phyloP scores from a whole-genome alignment of 2,329 filamentous ascomycete species.

The Tolypocladium ovalisporum region DNA sequence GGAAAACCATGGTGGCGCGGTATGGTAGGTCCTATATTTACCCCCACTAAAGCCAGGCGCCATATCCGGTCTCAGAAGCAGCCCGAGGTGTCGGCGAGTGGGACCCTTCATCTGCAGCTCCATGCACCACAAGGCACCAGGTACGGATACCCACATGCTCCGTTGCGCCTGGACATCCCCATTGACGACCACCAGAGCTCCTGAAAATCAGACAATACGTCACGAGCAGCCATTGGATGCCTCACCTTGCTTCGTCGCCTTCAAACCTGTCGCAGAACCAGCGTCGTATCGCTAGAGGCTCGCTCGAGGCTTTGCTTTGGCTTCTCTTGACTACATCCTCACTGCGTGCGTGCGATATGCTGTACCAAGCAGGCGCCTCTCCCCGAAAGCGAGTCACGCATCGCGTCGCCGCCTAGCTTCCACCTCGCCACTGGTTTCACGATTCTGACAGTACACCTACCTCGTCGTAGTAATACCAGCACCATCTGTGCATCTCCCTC shows the following conservation, averaged over 20 bases:
- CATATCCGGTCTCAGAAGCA: background rate
- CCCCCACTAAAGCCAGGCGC: background rate
- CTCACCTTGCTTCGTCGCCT: background rate
- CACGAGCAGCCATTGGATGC: background rate
- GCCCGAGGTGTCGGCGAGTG: background rate
- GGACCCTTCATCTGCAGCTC: background rate
- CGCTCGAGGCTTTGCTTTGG: background rate
- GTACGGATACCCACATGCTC: background rate
- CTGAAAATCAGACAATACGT: background rate
- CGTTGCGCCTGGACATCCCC: background rate
- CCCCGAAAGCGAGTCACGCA: background rate
- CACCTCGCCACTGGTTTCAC: background rate
- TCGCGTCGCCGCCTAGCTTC: background rate
- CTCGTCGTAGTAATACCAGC: background rate
- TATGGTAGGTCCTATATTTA: too few relatives aligned
- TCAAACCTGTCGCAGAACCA: background rate
- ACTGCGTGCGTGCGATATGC: background rate
- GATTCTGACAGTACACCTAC: background rate
- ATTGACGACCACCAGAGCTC: background rate
- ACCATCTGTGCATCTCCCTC: background rate
- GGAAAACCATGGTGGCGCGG: too few relatives aligned
- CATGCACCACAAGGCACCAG: background rate
- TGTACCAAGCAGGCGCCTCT: background rate
- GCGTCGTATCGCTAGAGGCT: background rate
- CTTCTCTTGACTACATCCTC: background rate